phyloP scores from a whole-genome alignment of 306 rosid genomes.

The Quercus glauca region DNA sequence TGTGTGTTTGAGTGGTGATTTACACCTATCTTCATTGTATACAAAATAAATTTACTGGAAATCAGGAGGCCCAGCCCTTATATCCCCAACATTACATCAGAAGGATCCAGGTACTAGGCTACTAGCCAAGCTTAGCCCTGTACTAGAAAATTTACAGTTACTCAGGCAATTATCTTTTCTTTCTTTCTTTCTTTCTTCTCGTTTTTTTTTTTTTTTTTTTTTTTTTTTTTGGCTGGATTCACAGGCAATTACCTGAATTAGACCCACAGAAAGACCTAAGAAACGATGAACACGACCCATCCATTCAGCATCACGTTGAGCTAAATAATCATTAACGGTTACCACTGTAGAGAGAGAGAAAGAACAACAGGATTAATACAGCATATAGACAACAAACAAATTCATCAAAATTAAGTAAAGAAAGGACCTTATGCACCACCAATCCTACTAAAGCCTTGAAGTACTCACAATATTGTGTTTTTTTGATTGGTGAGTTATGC shows the following conservation, averaged over 20 bases:
- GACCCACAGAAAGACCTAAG: slow-evolving; percentile 95
- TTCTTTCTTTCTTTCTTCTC: neutral
- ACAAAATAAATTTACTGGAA: slow-evolving; percentile 3
- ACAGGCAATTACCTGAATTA: slow-evolving; percentile 67
- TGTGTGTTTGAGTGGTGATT: slow-evolving; percentile 8
- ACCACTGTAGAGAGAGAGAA: slow-evolving; percentile 55
- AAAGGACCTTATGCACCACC: neutral
- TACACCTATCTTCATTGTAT: neutral
- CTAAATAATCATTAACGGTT: slow-evolving; percentile 93
- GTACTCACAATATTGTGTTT: neutral
- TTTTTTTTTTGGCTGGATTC: neutral
- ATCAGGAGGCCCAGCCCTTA: slow-evolving; percentile 8
- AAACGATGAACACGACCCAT: slow-evolving; percentile 97
- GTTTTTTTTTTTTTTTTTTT: neutral
- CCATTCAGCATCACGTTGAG: slow-evolving; percentile 99
- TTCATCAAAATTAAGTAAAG: neutral
- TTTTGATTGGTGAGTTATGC: too few relatives aligned
- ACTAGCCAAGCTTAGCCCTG: slow-evolving; percentile 12
- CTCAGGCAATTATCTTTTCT: neutral
- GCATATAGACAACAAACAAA: slow-evolving; percentile 11
- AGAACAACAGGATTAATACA: neutral
- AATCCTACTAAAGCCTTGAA: slow-evolving; percentile 4
- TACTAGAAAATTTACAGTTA: neutral
- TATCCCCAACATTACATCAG: neutral
- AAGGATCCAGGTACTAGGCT: slow-evolving; percentile 3